phyloP scores from a whole-genome alignment of 148 eudicot species.

The Rhododendron ovatum region DNA sequence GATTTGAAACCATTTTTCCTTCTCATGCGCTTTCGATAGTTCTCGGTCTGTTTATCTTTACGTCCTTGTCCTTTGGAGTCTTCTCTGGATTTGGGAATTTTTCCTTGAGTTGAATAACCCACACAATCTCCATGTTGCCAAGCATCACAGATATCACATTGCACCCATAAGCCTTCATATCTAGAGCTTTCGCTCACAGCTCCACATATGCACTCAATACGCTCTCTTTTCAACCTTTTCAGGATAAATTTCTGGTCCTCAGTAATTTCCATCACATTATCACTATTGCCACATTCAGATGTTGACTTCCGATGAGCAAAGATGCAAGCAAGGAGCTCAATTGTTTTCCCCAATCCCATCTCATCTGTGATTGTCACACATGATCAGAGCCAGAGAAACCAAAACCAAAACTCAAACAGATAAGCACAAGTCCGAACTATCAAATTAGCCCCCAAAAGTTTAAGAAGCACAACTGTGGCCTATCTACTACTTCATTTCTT shows the following conservation, averaged over 20 bases:
- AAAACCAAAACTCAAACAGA: slow-evolving; percentile 11
- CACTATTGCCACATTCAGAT: slow-evolving; percentile 35
- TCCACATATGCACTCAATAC: slow-evolving; percentile 93
- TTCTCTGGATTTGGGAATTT: slow-evolving; percentile 22
- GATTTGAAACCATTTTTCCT: slow-evolving; percentile 37
- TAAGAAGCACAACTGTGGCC: background rate
- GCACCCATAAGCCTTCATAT: slow-evolving; percentile 89
- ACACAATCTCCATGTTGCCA: slow-evolving; percentile 99
- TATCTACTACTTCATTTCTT: background rate
- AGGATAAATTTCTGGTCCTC: slow-evolving; percentile 28
- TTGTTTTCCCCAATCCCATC: slow-evolving; percentile 97
- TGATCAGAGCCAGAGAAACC: slow-evolving; percentile 16
- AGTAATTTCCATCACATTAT: slow-evolving; percentile 24
- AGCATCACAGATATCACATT: slow-evolving; percentile 98
- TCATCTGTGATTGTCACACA: slow-evolving; percentile 57
- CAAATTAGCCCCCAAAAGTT: background rate
- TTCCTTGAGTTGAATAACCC: slow-evolving; percentile 43
- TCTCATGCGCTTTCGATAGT: slow-evolving; percentile 30
- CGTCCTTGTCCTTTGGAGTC: slow-evolving; percentile 15
- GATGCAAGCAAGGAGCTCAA: slow-evolving; percentile 92
- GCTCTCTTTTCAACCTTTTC: slow-evolving; percentile 82
- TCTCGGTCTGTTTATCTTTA: slow-evolving; percentile 19
- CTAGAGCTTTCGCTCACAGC: slow-evolving; percentile 74
- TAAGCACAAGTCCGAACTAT: background rate
- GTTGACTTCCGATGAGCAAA: slow-evolving; percentile 65